These are phyloP conservation scores for Torulaspora delbrueckii DNA, from an alignment of 805 yeast species.

Conservation along the genomic window DNA sequence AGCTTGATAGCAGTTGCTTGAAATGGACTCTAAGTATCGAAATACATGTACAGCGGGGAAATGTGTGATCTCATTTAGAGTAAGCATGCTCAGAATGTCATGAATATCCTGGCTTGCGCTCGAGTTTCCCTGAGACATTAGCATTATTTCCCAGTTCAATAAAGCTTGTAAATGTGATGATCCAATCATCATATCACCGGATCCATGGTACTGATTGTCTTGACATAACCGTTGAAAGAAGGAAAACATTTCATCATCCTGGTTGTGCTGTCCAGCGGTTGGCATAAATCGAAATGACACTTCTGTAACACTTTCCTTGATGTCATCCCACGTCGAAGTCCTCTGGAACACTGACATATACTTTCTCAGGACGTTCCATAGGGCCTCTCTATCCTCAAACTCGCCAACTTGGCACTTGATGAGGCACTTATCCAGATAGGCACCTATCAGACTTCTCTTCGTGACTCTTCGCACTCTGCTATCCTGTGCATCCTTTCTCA, in stretches of 20 bases:
- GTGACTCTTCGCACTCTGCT: slow-evolving; percentile 10
- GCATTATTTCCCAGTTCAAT: slow-evolving; percentile 21
- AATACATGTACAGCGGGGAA: slow-evolving; percentile 29
- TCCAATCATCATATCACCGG: slow-evolving; percentile 7
- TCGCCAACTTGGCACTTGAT: slow-evolving; percentile 15
- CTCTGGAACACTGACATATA: slow-evolving; percentile 8
- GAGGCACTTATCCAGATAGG: slow-evolving; percentile 14
- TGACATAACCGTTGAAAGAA: slow-evolving; percentile 6
- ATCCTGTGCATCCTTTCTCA: not conserved
- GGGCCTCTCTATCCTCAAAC: slow-evolving; percentile 16
- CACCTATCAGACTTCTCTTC: slow-evolving; percentile 20
- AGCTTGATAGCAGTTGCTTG: slow-evolving; percentile 24
- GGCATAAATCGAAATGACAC: slow-evolving; percentile 5
- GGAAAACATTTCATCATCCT: slow-evolving; percentile 15
- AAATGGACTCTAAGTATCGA: slow-evolving; percentile 19
- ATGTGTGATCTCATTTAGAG: slow-evolving; percentile 22
- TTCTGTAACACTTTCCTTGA: slow-evolving; percentile 1
- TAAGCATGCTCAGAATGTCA: slow-evolving; percentile 5
- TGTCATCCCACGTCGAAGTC: slow-evolving; percentile 2
- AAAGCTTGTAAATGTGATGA: slow-evolving; percentile 22
- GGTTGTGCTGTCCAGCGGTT: not conserved
- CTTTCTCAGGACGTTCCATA: slow-evolving; percentile 11
- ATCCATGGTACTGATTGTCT: not conserved
- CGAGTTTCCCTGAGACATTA: slow-evolving; percentile 6
- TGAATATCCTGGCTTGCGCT: slow-evolving; percentile 2